phyloP scores from a whole-genome alignment of 2,329 filamentous ascomycete genomes.

The Chaetomium globosum region DNA sequence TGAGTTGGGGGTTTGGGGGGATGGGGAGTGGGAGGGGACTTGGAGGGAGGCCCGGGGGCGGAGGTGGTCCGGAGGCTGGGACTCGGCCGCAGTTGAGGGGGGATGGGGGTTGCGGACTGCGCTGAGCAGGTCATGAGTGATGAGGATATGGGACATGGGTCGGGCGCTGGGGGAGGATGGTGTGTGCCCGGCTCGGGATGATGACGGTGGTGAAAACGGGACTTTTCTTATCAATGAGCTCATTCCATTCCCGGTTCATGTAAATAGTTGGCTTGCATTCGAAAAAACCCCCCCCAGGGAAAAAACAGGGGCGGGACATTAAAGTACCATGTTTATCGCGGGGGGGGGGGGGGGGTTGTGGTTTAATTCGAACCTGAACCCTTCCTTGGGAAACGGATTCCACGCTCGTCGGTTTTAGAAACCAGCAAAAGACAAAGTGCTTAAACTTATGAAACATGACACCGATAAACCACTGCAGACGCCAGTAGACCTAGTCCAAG shows the following conservation, averaged over 20 bases:
- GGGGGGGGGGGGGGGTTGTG: too few relatives aligned
- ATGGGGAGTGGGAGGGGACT: not conserved
- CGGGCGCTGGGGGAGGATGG: not conserved
- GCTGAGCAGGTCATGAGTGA: slow-evolving; percentile 4
- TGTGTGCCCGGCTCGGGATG: not conserved
- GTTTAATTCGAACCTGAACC: too few relatives aligned
- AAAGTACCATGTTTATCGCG: not conserved
- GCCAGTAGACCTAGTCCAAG: not conserved
- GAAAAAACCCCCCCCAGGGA: slow-evolving; percentile 23
- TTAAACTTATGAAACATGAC: too few relatives aligned
- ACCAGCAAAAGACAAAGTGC: too few relatives aligned
- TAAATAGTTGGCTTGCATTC: slow-evolving; percentile 19
- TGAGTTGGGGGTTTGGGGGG: too few relatives aligned
- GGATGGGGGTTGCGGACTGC: not conserved
- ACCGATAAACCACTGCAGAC: not conserved
- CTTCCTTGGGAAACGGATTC: too few relatives aligned
- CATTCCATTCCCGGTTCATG: slow-evolving; percentile 14
- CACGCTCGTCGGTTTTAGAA: too few relatives aligned
- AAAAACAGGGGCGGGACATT: not conserved
- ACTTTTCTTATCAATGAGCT: slow-evolving; percentile 13
- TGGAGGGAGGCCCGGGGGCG: not conserved
- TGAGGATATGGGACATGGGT: not conserved
- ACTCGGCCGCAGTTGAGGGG: not conserved
- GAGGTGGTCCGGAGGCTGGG: not conserved
- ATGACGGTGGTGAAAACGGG: not conserved